Base-by-base conservation (phyloP, 305 asterid genomes). In the Fraxinus sp. region DNA sequence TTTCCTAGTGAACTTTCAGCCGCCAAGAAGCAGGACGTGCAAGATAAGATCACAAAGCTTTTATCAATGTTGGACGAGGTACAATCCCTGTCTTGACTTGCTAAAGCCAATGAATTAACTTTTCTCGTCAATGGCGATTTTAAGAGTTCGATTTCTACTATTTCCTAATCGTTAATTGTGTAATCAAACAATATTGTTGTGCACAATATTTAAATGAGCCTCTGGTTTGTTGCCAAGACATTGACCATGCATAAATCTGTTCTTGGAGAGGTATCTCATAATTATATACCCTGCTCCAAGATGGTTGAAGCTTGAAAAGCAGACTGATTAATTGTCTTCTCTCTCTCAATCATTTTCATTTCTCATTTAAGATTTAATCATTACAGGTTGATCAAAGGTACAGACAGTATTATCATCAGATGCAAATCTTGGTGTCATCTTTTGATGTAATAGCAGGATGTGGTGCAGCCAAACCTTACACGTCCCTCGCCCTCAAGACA, bases 61-160 rank as follows among this genome's bases (percentile, higher is more conserved):
- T 81, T 94, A 79, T 84, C 93, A 5, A 93, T 96, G 98, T 81
- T 92, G 85, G 99, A 94, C 49, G 96, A 93, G 97, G 99, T 95
- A 79, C 88, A 91, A 79, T 16, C 24, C 10, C 24, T 55, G 66
- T 55, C 66, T 55, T 55, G 66, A 55, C 66, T 55, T 16, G 62
- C 62, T 52, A 52, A 52, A 52, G 62, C 62, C 62, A 14, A 16
- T 52, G 8, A 52, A 52, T 52, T 16, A 16, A 52, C 24, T 52
- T 52, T 18, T 52, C 64, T 52, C 22, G 24, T 52, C 64, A 16
- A 52, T 52, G 64, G 64, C 4, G 10, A 57, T 57, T 18, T 57
- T 57, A 57, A 57, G 66, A 57, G 66, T 57, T 57, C 26, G 10
- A n/a, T 57, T 0, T 57, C 28, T 57, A 18, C 66, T 57, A 57